A percentile compares a stretch with the other conserved stretches of the same genome.
Evolutionary conservation across 2,329 filamentous ascomycete genomes (phyloP).

Genomic region (Talaromyces sp.): DNA sequence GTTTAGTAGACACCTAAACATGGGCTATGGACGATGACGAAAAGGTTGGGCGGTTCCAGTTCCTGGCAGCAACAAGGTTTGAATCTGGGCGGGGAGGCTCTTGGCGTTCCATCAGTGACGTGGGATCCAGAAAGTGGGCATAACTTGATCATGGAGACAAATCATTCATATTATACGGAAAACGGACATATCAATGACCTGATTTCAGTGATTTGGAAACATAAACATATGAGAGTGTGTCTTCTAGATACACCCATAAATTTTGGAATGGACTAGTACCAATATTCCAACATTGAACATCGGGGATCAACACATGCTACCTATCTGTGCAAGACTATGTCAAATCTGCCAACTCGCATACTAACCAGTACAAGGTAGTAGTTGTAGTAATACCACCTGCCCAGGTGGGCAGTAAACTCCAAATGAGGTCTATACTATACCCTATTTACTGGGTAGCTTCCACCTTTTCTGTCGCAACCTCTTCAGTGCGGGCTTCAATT

Average conservation of each 20-base stretch:
- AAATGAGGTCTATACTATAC: no score
- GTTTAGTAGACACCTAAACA: no score
- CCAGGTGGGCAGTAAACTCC: not conserved
- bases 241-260: no score
- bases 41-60: no score
- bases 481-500: not conserved
- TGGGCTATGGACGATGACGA: no score
- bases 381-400: not conserved
- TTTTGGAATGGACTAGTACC: not conserved
- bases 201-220: no score
- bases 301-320: no score
- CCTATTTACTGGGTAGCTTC: not conserved
- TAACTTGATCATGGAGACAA: no score
- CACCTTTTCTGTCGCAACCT: not conserved
- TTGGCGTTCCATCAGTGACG: not conserved
- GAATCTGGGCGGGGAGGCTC: not conserved
- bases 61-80: not conserved
- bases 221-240: no score
- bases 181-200: no score
- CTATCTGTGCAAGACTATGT: not conserved
- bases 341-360: no score
- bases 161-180: no score
- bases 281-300: not conserved
- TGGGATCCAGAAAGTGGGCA: not conserved
- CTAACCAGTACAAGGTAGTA: not conserved